Conservation (phyloP, 1,284 basidiomycete genomes). For the Anthracocystis walkeri region DNA sequence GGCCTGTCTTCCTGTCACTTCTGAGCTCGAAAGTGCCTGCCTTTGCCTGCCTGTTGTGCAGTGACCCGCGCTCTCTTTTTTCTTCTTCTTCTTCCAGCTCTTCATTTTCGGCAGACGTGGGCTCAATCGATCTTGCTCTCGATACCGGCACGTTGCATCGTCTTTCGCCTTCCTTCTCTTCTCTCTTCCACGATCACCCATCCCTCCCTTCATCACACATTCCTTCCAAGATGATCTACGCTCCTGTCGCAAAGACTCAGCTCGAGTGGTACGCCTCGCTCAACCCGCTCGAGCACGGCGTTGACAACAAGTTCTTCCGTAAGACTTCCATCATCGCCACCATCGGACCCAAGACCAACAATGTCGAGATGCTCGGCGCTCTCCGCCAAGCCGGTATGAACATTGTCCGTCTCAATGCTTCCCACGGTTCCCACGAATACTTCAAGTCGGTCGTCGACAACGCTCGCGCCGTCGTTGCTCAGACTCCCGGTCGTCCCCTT, state of each 20-base stretch:
- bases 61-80: not conserved
- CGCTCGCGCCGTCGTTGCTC: conserved; percentile 60
- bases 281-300: conserved; percentile 66
- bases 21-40: conserved; percentile 2
- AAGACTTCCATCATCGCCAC: conserved; percentile 69
- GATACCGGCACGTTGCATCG: conserved; percentile 8
- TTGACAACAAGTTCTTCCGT: conserved; percentile 67
- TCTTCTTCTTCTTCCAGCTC: not conserved
- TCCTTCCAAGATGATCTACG: conserved; percentile 53
- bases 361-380: conserved; percentile 64
- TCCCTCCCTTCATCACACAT: not conserved
- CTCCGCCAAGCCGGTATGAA: conserved; percentile 69
- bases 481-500: conserved; percentile 80
- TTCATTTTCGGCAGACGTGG: not conserved
- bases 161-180: not conserved
- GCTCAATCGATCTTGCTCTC: conserved; percentile 13
- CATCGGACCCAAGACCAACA: conserved; percentile 69
- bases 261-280: conserved; percentile 69
- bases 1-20: not conserved
- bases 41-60: no score
- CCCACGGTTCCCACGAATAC: conserved; percentile 67
- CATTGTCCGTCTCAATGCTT: conserved; percentile 69
- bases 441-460: conserved; percentile 69
- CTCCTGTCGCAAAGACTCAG: conserved; percentile 63
- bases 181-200: conserved; percentile 7